These are phyloP conservation scores for Chamaecyparis obtusa DNA, from an alignment of 75 land plant genomes.

Conservation along the genomic window DNA sequence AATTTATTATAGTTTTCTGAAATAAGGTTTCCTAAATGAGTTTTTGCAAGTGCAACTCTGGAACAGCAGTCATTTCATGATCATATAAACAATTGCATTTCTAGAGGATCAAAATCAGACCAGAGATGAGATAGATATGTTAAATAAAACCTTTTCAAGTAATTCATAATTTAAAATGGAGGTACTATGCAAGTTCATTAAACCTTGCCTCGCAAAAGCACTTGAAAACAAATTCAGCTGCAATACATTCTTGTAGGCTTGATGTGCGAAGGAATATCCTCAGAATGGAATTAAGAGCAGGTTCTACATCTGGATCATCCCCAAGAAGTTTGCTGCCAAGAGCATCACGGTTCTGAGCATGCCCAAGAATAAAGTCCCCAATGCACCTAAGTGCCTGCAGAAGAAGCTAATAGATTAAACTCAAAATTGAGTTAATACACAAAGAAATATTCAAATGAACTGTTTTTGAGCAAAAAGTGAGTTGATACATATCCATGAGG, in stretches of 20 bases:
- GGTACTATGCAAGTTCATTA: neutral
- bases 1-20: neutral
- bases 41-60: neutral
- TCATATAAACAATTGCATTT: neutral
- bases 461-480: neutral
- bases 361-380: conserved; percentile 70
- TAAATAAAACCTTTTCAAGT: neutral
- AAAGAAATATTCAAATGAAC: neutral
- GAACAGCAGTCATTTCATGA: neutral
- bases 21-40: neutral
- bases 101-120: neutral
- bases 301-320: conserved; percentile 76
- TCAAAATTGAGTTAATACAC: neutral
- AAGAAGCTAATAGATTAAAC: conserved; percentile 1
- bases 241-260: conserved; percentile 74
- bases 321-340: conserved; percentile 81
- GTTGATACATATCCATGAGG: conserved; percentile 3
- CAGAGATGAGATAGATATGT: neutral
- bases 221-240: conserved; percentile 92
- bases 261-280: conserved; percentile 71
- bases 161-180: conserved; percentile 1
- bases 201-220: conserved; percentile 89
- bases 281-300: conserved; percentile 83
- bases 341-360: conserved; percentile 62
- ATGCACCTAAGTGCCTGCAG: conserved; percentile 84